These are phyloP conservation scores for Cucurbita pepo DNA, from an alignment of 306 rosid species.

Conservation along the genomic window DNA sequence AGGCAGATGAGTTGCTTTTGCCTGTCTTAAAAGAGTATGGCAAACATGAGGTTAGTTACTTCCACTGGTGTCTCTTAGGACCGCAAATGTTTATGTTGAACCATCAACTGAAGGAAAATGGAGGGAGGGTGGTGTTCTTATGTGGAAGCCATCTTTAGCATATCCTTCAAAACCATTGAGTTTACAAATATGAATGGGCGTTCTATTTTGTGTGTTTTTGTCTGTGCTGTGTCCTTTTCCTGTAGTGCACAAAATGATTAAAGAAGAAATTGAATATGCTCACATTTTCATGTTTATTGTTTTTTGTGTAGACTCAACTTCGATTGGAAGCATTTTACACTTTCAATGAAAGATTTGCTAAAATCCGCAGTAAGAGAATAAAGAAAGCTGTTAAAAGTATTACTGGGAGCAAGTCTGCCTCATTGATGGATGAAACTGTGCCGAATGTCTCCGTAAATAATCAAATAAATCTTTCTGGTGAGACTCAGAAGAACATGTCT, in stretches of 20 bases:
- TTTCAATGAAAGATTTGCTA: conserved; percentile 82
- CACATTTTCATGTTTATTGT: conserved; percentile 1
- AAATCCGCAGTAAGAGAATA: conserved; percentile 86
- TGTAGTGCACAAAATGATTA: background rate
- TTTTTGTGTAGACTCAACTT: conserved; percentile 65
- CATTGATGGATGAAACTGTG: conserved; percentile 23
- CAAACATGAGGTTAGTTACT: conserved; percentile 56
- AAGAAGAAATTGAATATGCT: conserved; percentile 12
- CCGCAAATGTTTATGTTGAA: background rate
- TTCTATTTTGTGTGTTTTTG: background rate
- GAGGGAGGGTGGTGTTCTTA: background rate
- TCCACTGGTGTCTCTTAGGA: background rate
- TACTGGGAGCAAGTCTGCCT: conserved; percentile 40
- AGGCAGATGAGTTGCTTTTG: conserved; percentile 70
- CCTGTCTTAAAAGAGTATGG: conserved; percentile 79
- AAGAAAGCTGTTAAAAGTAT: conserved; percentile 78
- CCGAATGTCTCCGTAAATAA: conserved; percentile 20
- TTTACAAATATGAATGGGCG: background rate
- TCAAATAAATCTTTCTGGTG: conserved; percentile 15
- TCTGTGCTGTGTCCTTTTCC: background rate
- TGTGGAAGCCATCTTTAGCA: background rate
- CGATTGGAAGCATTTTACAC: conserved; percentile 86
- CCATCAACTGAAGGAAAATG: background rate
- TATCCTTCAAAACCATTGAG: background rate
- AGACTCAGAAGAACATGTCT: conserved; percentile 20